Evolutionary conservation across 495 filamentous ascomycete genomes (phyloP).

Genomic region (Mycothermus thermophilus): DNA sequence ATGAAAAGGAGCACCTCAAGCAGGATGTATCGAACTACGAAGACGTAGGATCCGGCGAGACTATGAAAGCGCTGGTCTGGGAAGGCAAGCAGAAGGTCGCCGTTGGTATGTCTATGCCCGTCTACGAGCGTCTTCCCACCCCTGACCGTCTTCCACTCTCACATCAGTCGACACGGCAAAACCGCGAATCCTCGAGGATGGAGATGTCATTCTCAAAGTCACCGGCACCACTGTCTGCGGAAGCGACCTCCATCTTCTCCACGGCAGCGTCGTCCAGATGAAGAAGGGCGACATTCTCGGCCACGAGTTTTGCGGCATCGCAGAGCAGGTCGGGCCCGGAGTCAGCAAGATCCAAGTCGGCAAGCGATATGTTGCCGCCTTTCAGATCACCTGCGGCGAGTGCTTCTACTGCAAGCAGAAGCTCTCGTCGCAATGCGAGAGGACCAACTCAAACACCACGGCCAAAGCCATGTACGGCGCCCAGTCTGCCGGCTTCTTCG

Average conservation of each 20-base stretch:
- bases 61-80: slow-evolving; percentile 63
- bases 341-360: slow-evolving; percentile 46
- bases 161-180: slow-evolving; percentile 45
- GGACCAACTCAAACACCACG: slow-evolving; percentile 58
- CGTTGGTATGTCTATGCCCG: slow-evolving; percentile 25
- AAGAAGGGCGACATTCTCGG: slow-evolving; percentile 79
- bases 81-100: slow-evolving; percentile 54
- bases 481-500: slow-evolving; percentile 59
- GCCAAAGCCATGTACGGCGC: slow-evolving; percentile 60
- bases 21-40: slow-evolving; percentile 45
- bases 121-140: background rate
- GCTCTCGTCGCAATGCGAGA: slow-evolving; percentile 62
- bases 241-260: slow-evolving; percentile 69
- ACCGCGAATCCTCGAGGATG: slow-evolving; percentile 55
- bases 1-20: slow-evolving; percentile 43
- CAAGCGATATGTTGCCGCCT: slow-evolving; percentile 69
- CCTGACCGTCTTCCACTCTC: background rate
- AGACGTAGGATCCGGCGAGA: slow-evolving; percentile 32
- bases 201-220: slow-evolving; percentile 71
- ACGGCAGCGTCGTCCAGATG: slow-evolving; percentile 56
- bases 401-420: slow-evolving; percentile 71
- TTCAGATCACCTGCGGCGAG: slow-evolving; percentile 68
- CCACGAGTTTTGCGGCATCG: slow-evolving; percentile 77
- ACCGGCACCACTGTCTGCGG: slow-evolving; percentile 83
- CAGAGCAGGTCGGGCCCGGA: slow-evolving; percentile 52